Evolutionary conservation across 2,329 filamentous ascomycete genomes (phyloP).

Genomic region (Plenodomus biglobosus): DNA sequence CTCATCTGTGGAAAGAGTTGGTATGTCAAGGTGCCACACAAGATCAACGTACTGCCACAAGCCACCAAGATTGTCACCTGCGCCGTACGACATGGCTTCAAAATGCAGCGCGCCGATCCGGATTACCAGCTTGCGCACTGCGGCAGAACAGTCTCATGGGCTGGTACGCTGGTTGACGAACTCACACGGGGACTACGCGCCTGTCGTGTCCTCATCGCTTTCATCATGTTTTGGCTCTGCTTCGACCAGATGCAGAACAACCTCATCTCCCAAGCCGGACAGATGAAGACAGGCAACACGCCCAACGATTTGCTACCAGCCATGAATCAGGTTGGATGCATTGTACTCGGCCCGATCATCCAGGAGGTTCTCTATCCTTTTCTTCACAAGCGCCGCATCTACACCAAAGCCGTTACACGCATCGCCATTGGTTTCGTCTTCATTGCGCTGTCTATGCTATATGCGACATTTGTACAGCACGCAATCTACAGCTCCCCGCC

Average conservation of each 20-base stretch:
- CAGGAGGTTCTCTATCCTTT: conserved; percentile 34
- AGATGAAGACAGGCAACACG: conserved; percentile 36
- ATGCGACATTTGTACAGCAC: conserved; percentile 36
- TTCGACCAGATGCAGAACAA: conserved; percentile 47
- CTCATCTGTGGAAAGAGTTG: conserved; percentile 43
- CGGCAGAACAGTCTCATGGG: conserved; percentile 30
- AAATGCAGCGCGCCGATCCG: conserved; percentile 28
- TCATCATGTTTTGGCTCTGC: conserved; percentile 41
- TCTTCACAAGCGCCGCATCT: conserved; percentile 30
- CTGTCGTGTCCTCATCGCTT: conserved; percentile 41
- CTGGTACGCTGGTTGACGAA: conserved; percentile 27
- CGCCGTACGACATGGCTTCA: conserved; percentile 31
- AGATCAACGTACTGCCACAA: conserved; percentile 27
- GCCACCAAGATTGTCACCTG: conserved; percentile 30
- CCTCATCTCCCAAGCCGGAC: conserved; percentile 41
- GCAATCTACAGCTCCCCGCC: conserved; percentile 35
- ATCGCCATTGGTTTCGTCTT: conserved; percentile 40
- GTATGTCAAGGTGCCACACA: conserved; percentile 16
- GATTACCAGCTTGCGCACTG: conserved; percentile 26
- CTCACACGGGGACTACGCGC: conserved; percentile 33
- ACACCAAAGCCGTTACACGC: conserved; percentile 31
- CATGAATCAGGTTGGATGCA: conserved; percentile 38
- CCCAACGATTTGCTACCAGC: conserved; percentile 43
- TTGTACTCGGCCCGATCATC: conserved; percentile 37
- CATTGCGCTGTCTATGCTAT: conserved; percentile 30